Conservation (phyloP, 441 rosid genomes). For the Erysimum cheiri region DNA sequence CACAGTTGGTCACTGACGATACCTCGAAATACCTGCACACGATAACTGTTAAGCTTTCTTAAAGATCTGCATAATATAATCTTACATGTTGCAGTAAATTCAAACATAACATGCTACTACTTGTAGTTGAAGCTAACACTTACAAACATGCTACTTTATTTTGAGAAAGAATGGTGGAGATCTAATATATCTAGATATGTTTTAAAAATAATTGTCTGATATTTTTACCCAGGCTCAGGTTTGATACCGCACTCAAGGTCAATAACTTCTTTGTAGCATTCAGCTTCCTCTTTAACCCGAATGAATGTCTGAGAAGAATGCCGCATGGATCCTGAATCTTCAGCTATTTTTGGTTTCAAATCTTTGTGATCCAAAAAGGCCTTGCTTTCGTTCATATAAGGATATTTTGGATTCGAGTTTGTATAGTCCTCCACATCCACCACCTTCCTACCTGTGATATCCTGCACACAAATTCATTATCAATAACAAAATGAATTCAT, state of each 20-base stretch:
- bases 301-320: slow-evolving; percentile 46
- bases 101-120: slow-evolving; percentile 25
- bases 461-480: slow-evolving; percentile 58
- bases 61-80: slow-evolving; percentile 15
- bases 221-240: slow-evolving; percentile 66
- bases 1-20: slow-evolving; percentile 45
- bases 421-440: slow-evolving; percentile 42
- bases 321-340: slow-evolving; percentile 41
- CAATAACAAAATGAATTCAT: slow-evolving; percentile 33
- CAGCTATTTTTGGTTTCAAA: slow-evolving; percentile 47
- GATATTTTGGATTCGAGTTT: slow-evolving; percentile 40
- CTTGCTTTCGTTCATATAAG: slow-evolving; percentile 42
- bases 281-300: slow-evolving; percentile 46
- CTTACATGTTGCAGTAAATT: slow-evolving; percentile 21
- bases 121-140: slow-evolving; percentile 25
- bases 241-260: slow-evolving; percentile 60
- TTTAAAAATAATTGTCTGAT: slow-evolving; percentile 30
- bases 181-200: neutral
- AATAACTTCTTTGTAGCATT: slow-evolving; percentile 51
- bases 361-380: slow-evolving; percentile 44
- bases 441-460: slow-evolving; percentile 51
- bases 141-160: slow-evolving; percentile 11
- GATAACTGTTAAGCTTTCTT: slow-evolving; percentile 18
- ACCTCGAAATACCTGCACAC: slow-evolving; percentile 61
- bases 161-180: slow-evolving; percentile 5